Evolutionary conservation across 164 flowering plant species (phyloP), one percentile per base, ranked within the genome.

Genomic region (Chimonanthus salicifolius): DNA sequence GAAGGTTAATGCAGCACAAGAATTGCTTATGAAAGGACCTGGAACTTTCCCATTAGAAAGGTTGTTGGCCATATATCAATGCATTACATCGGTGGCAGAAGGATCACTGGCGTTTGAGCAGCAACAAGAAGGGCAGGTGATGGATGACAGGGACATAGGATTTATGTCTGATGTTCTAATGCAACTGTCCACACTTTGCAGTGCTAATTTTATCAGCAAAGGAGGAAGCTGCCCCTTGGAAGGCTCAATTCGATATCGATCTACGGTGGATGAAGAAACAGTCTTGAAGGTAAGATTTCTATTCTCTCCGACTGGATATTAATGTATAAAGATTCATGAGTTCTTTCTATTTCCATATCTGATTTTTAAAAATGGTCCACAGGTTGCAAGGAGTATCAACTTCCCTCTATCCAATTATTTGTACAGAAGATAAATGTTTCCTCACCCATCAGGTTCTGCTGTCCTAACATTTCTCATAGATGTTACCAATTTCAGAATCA

Each of bases 31-130:
- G 88, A 96, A 90, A 79, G 97, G 99, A 33, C 98, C 99, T 60
- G 98, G 99, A 71, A 90, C 91, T 74, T 94, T 96, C 70, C 94
- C 97, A 4, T 74, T 96, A 76, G 99, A 94, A 80, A 89, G 98
- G 76, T 78, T 96, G 72, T 81, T 96, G 60, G 99, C 99, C 73
- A 92, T 96, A 80, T 94, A 83, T 80, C 97, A 94, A 82, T 96
- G 98, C 68, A 84, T 93, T 74, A 80, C 89, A 50, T 89, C 94
- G n/a, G 88, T 85, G 74, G 85, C 77, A 74, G 94, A 90, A 74
- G 78, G 60, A 77, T 77, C 84, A 1, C 60, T 66, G 13, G 87
- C 82, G 64, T 89, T 83, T 68, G 96, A 90, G 45, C 77, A 74
- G 70, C 81, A 75, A 69, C 81, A 60, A 67, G 71, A 68, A 49